These are phyloP conservation scores for Parathielavia hyrcaniae DNA, from an alignment of 495 filamentous ascomycete genomes.

Conservation along the genomic window DNA sequence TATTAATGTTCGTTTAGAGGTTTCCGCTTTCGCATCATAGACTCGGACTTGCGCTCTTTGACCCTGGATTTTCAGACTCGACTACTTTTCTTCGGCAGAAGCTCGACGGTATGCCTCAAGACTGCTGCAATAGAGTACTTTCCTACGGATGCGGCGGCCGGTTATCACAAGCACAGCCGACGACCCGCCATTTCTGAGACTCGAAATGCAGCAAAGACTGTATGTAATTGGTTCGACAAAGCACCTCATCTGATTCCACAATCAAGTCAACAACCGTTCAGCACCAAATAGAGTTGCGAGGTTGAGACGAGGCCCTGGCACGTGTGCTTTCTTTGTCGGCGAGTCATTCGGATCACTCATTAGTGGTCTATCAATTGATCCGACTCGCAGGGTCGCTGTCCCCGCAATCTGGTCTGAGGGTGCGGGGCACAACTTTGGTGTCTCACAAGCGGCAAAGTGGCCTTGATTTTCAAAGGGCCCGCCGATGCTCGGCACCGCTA, in stretches of 20 bases:
- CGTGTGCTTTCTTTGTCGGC: not conserved
- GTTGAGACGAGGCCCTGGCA: not conserved
- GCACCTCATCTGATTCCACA: not conserved
- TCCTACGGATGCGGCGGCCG: too few relatives aligned
- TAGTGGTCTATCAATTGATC: conserved; percentile 7
- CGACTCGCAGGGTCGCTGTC: not conserved
- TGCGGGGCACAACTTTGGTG: conserved; percentile 23
- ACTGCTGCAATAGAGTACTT: too few relatives aligned
- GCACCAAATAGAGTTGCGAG: not conserved
- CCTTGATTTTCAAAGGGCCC: conserved; percentile 11
- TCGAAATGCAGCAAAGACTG: not conserved
- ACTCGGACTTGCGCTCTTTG: too few relatives aligned
- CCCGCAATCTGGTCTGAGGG: conserved; percentile 3
- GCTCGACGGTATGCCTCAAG: not conserved
- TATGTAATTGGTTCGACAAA: not conserved
- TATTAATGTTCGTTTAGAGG: too few relatives aligned
- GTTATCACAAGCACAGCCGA: too few relatives aligned
- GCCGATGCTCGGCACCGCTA: conserved; percentile 20
- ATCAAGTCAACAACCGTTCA: not conserved
- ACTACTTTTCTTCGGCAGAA: too few relatives aligned
- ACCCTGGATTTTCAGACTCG: too few relatives aligned
- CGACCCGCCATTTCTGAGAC: not conserved
- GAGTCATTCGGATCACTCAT: too few relatives aligned
- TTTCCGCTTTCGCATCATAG: too few relatives aligned
- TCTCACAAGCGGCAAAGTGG: conserved; percentile 1